Evolutionary conservation across 2,329 filamentous ascomycete species (phyloP), one percentile per base, ranked within the genome.

Genomic region (Aureobasidium sp.): DNA sequence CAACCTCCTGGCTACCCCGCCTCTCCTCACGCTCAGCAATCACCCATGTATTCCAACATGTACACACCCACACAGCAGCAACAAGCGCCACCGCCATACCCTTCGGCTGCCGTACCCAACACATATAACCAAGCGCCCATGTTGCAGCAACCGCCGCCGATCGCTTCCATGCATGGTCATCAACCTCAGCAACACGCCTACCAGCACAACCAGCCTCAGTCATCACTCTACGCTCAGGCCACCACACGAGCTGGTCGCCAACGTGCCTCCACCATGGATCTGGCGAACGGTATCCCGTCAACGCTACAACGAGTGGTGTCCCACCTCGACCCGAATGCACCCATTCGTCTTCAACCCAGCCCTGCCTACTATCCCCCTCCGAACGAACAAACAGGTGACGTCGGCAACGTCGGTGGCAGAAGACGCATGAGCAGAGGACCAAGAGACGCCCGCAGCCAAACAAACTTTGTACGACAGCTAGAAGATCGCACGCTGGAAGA

Each of bases 401-500:
- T 84, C 27, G 79, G 81, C n/a, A 84, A 77, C 75, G 82, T 88
- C 34, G 85, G 89, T 45, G 84, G 91, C 70, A 84, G 92, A 72
- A 88, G 89, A 48, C 93, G 90, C 34, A 72, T 70, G 25, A 73
- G 71, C 71, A 83, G 91, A 62, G 82, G 70, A 47, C 60, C 65
- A 47, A 52, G 61, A 59, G 63, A 62, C 41, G 64, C 45, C 84
- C 49, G 84, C 86, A 67, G 79, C 68, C 48, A 82, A 81, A 82
- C 91, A 45, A 93, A 97, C 72, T 97, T 99, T 72, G 96, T 99
- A 69, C 86, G 94, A 61, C 97, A 89, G 65, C 79, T 99, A 66
- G 94, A 99, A 76, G 94, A 97, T 76, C 85, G 94, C 39, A 97
- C 92, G 1, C 79, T 97, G 62, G 93, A 96, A 74, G 93, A 97